A percentile compares a stretch with the other conserved stretches of the same genome.
Evolutionary conservation across 1,284 basidiomycete genomes (phyloP).

Genomic region (Coniferiporia sulphurascens): DNA sequence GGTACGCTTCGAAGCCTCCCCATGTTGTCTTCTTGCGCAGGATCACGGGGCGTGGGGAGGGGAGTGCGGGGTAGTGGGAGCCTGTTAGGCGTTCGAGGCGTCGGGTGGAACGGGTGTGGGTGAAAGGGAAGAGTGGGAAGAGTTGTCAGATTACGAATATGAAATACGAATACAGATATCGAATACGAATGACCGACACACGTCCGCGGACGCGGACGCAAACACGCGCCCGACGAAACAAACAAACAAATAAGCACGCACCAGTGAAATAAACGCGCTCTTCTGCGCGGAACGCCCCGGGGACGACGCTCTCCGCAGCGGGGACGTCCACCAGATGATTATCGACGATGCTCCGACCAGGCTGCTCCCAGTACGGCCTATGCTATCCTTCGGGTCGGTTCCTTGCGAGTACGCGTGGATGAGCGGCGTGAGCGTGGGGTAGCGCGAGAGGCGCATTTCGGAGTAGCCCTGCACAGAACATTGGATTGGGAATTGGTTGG

Average conservation of each 20-base stretch:
- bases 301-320: conserved; percentile 40
- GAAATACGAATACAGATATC: not conserved
- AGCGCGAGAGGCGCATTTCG: conserved; percentile 64
- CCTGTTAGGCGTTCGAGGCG: conserved; percentile 21
- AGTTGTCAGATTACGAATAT: too few relatives aligned
- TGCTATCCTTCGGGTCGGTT: conserved; percentile 42
- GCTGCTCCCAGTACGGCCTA: conserved; percentile 81
- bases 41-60: conserved; percentile 44
- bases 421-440: conserved; percentile 52
- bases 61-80: conserved; percentile 40
- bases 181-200: too few relatives aligned
- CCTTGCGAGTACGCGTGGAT: conserved; percentile 62
- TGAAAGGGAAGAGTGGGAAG: not conserved
- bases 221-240: not conserved
- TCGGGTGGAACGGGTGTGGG: conserved; percentile 3
- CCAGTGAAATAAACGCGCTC: conserved; percentile 55
- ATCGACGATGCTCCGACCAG: conserved; percentile 74
- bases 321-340: conserved; percentile 67
- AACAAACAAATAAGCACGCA: conserved; percentile 21
- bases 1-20: conserved; percentile 61
- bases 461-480: conserved; percentile 66
- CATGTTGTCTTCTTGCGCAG: conserved; percentile 60
- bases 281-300: conserved; percentile 35
- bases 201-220: too few relatives aligned
- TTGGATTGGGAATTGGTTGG: not conserved